Percentiles rank a stretch among this genome's conserved stretches.
Evolutionary conservation across 164 flowering plant genomes (phyloP).

Genomic region (Litsea cubeba): DNA sequence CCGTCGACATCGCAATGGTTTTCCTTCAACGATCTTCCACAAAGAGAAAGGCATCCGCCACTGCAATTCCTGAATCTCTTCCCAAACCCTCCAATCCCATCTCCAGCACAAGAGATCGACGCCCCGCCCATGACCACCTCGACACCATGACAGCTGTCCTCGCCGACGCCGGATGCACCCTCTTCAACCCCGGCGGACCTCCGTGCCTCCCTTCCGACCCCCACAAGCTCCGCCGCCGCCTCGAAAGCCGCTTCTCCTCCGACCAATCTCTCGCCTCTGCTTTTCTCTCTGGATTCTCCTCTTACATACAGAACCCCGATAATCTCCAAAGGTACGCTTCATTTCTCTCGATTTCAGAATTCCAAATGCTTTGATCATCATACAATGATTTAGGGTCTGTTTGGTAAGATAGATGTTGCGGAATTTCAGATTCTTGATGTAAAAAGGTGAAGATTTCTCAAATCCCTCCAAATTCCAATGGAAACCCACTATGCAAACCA

Average conservation of each 20-base stretch:
- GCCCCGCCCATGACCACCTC: neutral
- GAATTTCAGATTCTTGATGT: no score
- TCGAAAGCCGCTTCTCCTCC: slow-evolving; percentile 38
- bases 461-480: no score
- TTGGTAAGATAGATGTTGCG: no score
- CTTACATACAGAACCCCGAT: slow-evolving; percentile 31
- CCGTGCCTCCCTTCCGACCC: slow-evolving; percentile 59
- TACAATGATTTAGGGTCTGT: no score
- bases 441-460: no score
- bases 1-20: neutral
- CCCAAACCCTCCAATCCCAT: neutral
- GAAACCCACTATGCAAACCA: no score
- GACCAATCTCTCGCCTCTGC: slow-evolving; percentile 33
- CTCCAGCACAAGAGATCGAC: neutral
- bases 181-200: slow-evolving; percentile 44
- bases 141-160: slow-evolving; percentile 23
- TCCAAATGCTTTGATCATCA: neutral
- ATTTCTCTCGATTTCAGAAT: neutral
- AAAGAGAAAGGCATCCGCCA: neutral
- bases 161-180: slow-evolving; percentile 77
- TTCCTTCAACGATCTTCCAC: slow-evolving; percentile 3
- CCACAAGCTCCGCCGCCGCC: slow-evolving; percentile 47
- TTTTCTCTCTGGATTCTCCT: slow-evolving; percentile 58
- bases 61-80: neutral
- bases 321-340: slow-evolving; percentile 46